Evolutionary conservation across 805 yeast genomes (phyloP), one percentile per base, ranked within the genome.

Genomic region (Zygotorulaspora sp.): DNA sequence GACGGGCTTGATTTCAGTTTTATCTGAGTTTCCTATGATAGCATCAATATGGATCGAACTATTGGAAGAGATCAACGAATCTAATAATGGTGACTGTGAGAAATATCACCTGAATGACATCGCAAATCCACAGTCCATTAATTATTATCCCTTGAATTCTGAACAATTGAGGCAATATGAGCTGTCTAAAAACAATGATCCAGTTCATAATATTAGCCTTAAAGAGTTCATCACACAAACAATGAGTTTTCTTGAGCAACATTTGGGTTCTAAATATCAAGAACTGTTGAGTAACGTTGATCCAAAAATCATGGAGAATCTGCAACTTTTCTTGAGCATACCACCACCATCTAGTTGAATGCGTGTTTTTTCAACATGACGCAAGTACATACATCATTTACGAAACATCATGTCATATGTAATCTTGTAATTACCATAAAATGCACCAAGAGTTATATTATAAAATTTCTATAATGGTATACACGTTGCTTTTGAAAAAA

Each of bases 1-100:
- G 19, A 62, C 71, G 1, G 66, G 66, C 2, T 44, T 55, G 16
- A 42, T 52, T 2, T 48, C 56, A 1, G 49, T 65, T 10, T 45
- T 63, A 32, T 45, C 54, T n/a, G 61, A 48, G 30, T 55, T 57
- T 17, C 53, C 56, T 2, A 49, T 66, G 8, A 57, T 75, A 4
- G 58, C 67, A 2, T 43, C 62, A 2, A 46, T 71, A 5, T 72
- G 77, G 76, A 62, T 69, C 3, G 65, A 72, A 35, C 69, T 82
- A 42, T 55, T 85, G 33, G 96, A 89, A 50, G 95, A 87, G 53
- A 70, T 83, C 10, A 74, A 78, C 40, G 97, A 89, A 54, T 44
- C 58, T 8, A 56, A 51, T 3, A 55, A 58, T 21, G 87, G 86
- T 3, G 83, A 80, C 48, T 72, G 78, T 48, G 70, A 65, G 20